Base-by-base conservation (phyloP, 2,329 filamentous ascomycete genomes). In the Paecilomyces niveus region DNA sequence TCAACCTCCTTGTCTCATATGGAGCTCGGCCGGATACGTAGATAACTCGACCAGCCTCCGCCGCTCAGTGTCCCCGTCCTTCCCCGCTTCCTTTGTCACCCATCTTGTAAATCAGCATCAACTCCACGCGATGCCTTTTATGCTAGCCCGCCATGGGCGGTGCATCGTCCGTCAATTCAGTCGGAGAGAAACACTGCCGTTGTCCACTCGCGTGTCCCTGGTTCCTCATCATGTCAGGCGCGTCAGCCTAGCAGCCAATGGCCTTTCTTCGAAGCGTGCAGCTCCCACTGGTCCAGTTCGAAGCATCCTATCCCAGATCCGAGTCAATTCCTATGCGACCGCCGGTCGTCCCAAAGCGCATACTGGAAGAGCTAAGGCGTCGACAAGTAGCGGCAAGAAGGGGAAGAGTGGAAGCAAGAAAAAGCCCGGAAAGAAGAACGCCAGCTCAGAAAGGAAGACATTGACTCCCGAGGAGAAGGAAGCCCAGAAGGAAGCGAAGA, bases 251-350 rank as follows among this genome's bases (percentile, higher is more conserved):
- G 58, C 63, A 7, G 56, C 64, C 5, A 65, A 58, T 31, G 55
- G 60, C 45, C 62, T 62, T 51, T 33, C 57, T n/a, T 35, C 57
- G 13, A 64, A 54, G 32, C 58, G 61, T 53, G 59, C 56, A 35
- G 56, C 57, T 54, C 61, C 54, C 35, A 54, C 53, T 59, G 31
- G 61, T 15, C 59, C 59, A 56, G 56, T 62, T 8, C 31, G 59
- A 4, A 58, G 57, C 53, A 56, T 59, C n/a, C 63, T 66, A 53
- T 64, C 66, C 15, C 59, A 64, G 24, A 59, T 61, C 31, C 62
- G 67, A 24, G 66, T 64, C 58, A 61, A 65, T 57, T 64, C 64
- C 33, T 74, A 73, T 64, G 70, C 71, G n/a, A 71, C 71, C 45
- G 59, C 69, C 26, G 65, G 65, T 39, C 62, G 62, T 39, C 65